phyloP scores from a whole-genome alignment of 139 green algal genomes.

The Picochlorum costavermella region DNA sequence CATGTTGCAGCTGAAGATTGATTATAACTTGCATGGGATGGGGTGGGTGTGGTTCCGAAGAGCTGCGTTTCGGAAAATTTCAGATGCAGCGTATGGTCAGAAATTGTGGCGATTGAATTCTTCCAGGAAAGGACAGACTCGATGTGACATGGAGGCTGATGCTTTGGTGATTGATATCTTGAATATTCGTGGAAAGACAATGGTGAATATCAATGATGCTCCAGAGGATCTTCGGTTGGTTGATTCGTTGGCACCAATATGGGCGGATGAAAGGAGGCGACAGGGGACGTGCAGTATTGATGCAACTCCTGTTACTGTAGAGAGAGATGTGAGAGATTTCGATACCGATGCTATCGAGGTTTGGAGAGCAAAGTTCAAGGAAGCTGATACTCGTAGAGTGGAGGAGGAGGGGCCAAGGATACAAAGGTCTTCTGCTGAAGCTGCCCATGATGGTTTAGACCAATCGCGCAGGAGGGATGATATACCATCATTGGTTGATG shows the following conservation, averaged over 20 bases:
- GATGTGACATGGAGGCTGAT: conserved; percentile 77
- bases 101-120: not conserved
- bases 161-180: conserved; percentile 63
- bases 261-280: conserved; percentile 66
- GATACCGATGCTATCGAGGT: not conserved
- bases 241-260: conserved; percentile 77
- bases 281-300: conserved; percentile 4
- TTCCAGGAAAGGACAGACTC: conserved; percentile 45
- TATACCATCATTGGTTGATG: no score
- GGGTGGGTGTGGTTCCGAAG: conserved; percentile 46
- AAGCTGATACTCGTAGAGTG: not conserved
- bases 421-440: no score
- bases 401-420: not conserved
- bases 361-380: not conserved
- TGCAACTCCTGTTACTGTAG: not conserved
- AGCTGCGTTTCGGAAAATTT: conserved; percentile 26
- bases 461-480: no score
- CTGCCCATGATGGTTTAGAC: no score
- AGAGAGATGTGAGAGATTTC: not conserved
- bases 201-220: conserved; percentile 48
- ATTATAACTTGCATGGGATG: conserved; percentile 92
- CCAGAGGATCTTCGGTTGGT: conserved; percentile 54
- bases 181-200: conserved; percentile 60
- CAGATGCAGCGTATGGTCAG: not conserved
- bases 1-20: conserved; percentile 91